Conservation (phyloP, 2,329 filamentous ascomycete species). For the Aspergillus costaricaensis region DNA sequence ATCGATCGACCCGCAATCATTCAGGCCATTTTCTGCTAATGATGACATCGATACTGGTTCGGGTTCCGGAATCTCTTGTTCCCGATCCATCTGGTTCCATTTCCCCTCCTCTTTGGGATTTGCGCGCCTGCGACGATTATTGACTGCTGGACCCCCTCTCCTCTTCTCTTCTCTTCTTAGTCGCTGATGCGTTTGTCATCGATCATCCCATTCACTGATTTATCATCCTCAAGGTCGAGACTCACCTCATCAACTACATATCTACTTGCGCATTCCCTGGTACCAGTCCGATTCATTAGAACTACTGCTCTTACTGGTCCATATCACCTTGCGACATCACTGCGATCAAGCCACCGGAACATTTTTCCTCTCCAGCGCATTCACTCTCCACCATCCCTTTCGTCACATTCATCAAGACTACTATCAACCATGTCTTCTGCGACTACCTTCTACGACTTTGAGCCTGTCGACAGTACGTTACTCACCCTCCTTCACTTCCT, state of each 20-base stretch:
- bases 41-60: conserved; percentile 6
- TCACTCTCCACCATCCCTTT: background rate
- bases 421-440: conserved; percentile 56
- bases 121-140: background rate
- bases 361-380: background rate
- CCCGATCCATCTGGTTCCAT: background rate
- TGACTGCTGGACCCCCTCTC: background rate
- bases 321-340: background rate
- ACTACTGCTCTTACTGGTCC: background rate
- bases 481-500: background rate
- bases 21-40: background rate
- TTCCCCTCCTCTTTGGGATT: too few relatives aligned
- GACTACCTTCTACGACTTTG: conserved; percentile 62
- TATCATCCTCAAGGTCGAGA: conserved; percentile 3
- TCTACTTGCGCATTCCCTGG: background rate
- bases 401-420: background rate
- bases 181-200: background rate
- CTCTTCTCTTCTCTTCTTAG: background rate
- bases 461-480: conserved; percentile 58
- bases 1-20: conserved; percentile 6
- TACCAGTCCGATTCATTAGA: background rate
- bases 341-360: background rate
- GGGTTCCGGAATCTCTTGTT: background rate
- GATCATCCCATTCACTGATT: background rate
- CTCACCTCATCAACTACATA: background rate